Evolutionary conservation across 2,329 filamentous ascomycete genomes (phyloP), one percentile per base, ranked within the genome.

Genomic region (Chalara sp.): DNA sequence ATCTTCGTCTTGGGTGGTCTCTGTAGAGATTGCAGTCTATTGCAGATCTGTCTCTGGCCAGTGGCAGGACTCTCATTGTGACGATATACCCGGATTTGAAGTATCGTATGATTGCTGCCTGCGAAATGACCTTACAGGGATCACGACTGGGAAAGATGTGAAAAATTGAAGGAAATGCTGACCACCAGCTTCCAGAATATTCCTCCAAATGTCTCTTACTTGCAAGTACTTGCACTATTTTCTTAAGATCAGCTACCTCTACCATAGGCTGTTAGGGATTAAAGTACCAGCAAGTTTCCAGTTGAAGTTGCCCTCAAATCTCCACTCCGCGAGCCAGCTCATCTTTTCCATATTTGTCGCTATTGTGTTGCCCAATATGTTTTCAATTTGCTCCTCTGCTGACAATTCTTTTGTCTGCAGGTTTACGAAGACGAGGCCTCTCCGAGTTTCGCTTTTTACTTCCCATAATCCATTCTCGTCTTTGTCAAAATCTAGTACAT

Each of bases 241-340:
- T 5, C 30, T 6, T 35, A 28, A 35, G 45, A 33, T 11, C 8
- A 30, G 12, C 8, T 10, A 37, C 8, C 2, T 37, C 8, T n/a
- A 37, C n/a, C 8, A 21, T 21, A 21, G 21, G 21, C 21, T 37
- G 35, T 10, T 6, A 13, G 29, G 5, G n/a, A 6, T 12, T 33
- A 8, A 53, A 53, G 21, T 49, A 63, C 60, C 61, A 46, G 56
- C 48, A 30, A 62, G 54, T 31, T 63, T 63, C 62, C 62, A 64
- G 41, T 64, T 64, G 44, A 61, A 60, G 6, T 40, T 42, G 6
- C 51, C 55, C 21, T 63, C 55, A 5, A 59, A 12, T 41, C 59
- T 61, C 58, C 60, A 64, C 32, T 61, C 57, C 29, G 30, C 48
- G n/a, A 51, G 39, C 6, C 50, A 58, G 12, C 51, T 49, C 56